Base-by-base conservation (phyloP, 139 green algal species). In the Protoeuglena noctilucae region DNA sequence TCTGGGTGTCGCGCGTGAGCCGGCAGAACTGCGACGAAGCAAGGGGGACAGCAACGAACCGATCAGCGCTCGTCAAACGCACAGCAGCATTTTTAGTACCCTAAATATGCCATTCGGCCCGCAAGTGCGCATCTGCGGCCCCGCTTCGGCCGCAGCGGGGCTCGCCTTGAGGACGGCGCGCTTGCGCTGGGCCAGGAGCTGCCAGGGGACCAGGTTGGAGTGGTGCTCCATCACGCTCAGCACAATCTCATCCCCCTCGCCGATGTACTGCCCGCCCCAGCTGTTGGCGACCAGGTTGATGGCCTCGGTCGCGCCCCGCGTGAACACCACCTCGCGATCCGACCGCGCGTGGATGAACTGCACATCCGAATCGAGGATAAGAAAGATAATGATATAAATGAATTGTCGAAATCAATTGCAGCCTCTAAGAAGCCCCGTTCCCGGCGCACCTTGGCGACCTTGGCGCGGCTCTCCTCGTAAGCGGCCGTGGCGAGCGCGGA, bases 181-280 rank as follows among this genome's bases (percentile, higher is more conserved):
- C 21, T 77, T 95, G 9, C 67, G 67, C 58, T 83, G 43, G 17
- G 78, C 78, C 49, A 96, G 53, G 40, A 98, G 47, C 76, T 99
- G 92, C 92, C 92, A 99, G 4, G 91, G 92, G 28, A 98, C 89
- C 28, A 98, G 54, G 67, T 97, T 98, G 78, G 71, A 85, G 75
- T 99, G 92, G 67, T 96, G 89, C 80, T 98, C 92, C 40, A 86
- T 84, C 3, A 95, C 88, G 5, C 76, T 87, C 21, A 88, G 34
- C n/a, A 97, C 66, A 28, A 96, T 82, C 76, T 97, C 91, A 55
- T 99, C 92, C 3, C 92, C 91, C 12, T 62, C 25, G 34, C 73
- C 65, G 7, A 99, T 62, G 64, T 92, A 87, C 9, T 58, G 28
- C 18, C 72, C 28, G 1, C 83, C 92, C 92, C 92, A 99, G 40